These are phyloP conservation scores for Amanita pallidorosea DNA, from an alignment of 768 basidiomycete species.

Conservation along the genomic window DNA sequence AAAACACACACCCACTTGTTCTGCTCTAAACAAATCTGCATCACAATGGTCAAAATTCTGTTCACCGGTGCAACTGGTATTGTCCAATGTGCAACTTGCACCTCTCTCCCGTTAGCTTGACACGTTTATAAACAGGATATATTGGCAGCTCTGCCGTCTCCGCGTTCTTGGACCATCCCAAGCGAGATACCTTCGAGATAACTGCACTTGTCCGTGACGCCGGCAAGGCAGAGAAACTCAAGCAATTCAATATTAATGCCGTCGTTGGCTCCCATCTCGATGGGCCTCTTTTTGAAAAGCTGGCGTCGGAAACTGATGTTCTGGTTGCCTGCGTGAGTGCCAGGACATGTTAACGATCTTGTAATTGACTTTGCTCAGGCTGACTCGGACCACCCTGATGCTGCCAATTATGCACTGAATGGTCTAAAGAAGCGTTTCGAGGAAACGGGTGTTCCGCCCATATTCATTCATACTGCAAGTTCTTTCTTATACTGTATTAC, in stretches of 20 bases:
- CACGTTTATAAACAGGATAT: slow-evolving; percentile 24
- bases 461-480: slow-evolving; percentile 50
- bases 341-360: slow-evolving; percentile 25
- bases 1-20: too few relatives aligned
- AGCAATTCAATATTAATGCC: slow-evolving; percentile 23
- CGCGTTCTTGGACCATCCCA: slow-evolving; percentile 28
- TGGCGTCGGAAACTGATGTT: slow-evolving; percentile 33
- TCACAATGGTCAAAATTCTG: slow-evolving; percentile 18
- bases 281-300: slow-evolving; percentile 25
- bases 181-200: slow-evolving; percentile 24
- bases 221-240: slow-evolving; percentile 34
- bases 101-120: background rate
- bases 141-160: slow-evolving; percentile 36
- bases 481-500: slow-evolving; percentile 12
- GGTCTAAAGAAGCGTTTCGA: slow-evolving; percentile 40
- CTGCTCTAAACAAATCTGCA: background rate
- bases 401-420: slow-evolving; percentile 33
- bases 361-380: slow-evolving; percentile 14
- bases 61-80: slow-evolving; percentile 36
- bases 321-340: background rate
- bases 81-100: background rate
- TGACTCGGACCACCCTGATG: slow-evolving; percentile 32
- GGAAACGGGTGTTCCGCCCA: slow-evolving; percentile 29
- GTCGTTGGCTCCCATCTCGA: slow-evolving; percentile 39
- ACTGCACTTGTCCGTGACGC: slow-evolving; percentile 33